phyloP scores from a whole-genome alignment of 495 filamentous ascomycete species.

The Penicillium lagena region DNA sequence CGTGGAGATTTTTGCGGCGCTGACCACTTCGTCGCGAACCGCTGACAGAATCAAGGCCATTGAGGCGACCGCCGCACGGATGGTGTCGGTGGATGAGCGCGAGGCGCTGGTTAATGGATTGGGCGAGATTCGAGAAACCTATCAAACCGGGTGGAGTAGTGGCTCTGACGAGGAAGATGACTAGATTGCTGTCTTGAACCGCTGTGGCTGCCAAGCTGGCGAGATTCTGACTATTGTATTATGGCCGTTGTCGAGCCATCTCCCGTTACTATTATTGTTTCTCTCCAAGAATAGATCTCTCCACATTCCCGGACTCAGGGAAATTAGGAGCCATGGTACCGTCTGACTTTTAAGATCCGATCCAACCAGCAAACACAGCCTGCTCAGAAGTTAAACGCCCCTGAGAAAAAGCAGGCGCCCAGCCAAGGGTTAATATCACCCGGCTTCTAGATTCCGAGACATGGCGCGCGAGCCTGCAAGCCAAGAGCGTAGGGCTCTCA shows the following conservation, averaged over 20 bases:
- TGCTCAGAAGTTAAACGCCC: no score
- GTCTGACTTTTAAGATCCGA: no score
- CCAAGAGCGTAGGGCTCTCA: no score
- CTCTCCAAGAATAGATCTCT: not conserved
- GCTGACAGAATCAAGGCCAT: conserved; percentile 61
- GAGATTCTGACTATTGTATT: not conserved
- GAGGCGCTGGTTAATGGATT: conserved; percentile 80
- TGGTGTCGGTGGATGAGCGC: conserved; percentile 67
- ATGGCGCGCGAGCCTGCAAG: no score
- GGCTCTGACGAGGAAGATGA: conserved; percentile 79
- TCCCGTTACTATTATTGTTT: not conserved
- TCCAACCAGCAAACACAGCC: no score
- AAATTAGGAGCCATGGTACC: no score
- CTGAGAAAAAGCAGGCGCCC: no score
- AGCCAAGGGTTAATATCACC: no score
- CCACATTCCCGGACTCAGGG: not conserved
- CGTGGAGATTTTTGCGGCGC: conserved; percentile 54
- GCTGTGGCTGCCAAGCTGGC: not conserved
- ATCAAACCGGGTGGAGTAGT: conserved; percentile 85
- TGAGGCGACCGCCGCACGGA: conserved; percentile 49
- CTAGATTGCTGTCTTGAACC: conserved; percentile 14
- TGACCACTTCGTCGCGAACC: conserved; percentile 71
- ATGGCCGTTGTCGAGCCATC: no score
- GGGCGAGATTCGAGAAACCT: conserved; percentile 77
- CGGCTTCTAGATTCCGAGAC: no score